Percentiles rank a stretch among this genome's conserved stretches.
phyloP scores from a whole-genome alignment of 805 yeast genomes.

The Starmerella stellata region DNA sequence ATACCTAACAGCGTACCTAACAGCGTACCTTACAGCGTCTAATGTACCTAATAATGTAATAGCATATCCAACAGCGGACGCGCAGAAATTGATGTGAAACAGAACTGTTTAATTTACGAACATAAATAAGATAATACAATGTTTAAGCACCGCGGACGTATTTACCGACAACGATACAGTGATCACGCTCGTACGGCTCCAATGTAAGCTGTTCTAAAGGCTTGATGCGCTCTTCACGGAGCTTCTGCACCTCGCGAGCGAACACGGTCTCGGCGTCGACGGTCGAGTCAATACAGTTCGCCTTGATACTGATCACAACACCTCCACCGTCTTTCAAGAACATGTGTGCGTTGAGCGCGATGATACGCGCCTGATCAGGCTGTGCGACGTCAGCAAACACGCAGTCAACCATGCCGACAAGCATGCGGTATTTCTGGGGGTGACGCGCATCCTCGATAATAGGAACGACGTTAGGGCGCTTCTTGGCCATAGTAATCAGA shows the following conservation, averaged over 20 bases:
- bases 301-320: conserved; percentile 96
- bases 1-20: no score
- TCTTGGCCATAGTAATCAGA: conserved; percentile 97
- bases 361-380: conserved; percentile 99
- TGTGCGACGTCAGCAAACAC: conserved; percentile 99
- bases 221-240: conserved; percentile 96
- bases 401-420: conserved; percentile 94
- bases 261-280: conserved; percentile 98
- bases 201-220: conserved; percentile 96
- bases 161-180: conserved; percentile 95
- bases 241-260: conserved; percentile 97
- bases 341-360: conserved; percentile 93
- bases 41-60: no score
- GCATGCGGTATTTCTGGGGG: conserved; percentile 99
- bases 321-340: conserved; percentile 98
- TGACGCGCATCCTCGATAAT: conserved; percentile 99
- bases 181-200: conserved; percentile 99
- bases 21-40: no score
- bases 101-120: no score
- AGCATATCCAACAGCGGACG: no score
- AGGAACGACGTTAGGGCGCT: conserved; percentile 98
- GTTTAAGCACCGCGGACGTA: conserved; percentile 63
- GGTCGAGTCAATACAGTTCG: conserved; percentile 99
- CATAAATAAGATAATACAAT: neutral
- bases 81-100: no score